Conservation (phyloP, 306 rosid species). For the Lathyrus aphaca region DNA sequence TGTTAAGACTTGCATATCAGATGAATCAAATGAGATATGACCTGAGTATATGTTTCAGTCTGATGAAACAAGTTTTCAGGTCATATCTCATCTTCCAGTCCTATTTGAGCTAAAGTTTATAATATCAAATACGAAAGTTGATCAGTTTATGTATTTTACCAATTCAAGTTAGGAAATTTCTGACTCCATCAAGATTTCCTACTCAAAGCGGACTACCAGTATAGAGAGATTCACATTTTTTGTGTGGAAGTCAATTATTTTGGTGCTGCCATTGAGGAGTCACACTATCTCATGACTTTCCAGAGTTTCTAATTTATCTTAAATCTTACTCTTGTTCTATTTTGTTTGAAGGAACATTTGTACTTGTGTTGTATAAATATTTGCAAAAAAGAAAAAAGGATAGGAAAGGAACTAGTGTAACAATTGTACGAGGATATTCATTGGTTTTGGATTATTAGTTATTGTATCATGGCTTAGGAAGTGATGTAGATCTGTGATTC, state of each 20-base stretch:
- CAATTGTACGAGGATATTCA: slow-evolving; percentile 36
- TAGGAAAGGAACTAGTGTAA: slow-evolving; percentile 32
- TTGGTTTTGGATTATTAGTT: slow-evolving; percentile 38
- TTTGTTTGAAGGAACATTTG: slow-evolving; percentile 37
- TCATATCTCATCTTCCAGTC: too few relatives aligned
- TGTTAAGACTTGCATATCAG: neutral
- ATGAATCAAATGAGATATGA: too few relatives aligned
- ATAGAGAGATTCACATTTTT: slow-evolving; percentile 38
- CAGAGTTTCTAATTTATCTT: slow-evolving; percentile 33
- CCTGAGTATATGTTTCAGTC: too few relatives aligned
- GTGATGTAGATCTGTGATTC: slow-evolving; percentile 31
- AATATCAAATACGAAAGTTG: slow-evolving; percentile 24
- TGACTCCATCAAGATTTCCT: slow-evolving; percentile 44
- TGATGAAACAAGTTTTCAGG: too few relatives aligned
- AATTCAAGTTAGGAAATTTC: slow-evolving; percentile 44
- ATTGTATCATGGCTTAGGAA: slow-evolving; percentile 42
- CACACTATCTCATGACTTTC: slow-evolving; percentile 30
- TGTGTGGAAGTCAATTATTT: slow-evolving; percentile 40
- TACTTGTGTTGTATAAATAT: slow-evolving; percentile 39
- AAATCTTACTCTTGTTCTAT: slow-evolving; percentile 25
- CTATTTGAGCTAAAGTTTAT: slow-evolving; percentile 17
- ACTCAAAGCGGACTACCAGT: slow-evolving; percentile 39
- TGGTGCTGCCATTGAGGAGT: slow-evolving; percentile 41
- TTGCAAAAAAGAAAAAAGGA: slow-evolving; percentile 14
- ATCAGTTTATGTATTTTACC: slow-evolving; percentile 36